These are phyloP conservation scores for Epithemia pelagica DNA, from an alignment of 108 stramenopile species.

Conservation along the genomic window DNA sequence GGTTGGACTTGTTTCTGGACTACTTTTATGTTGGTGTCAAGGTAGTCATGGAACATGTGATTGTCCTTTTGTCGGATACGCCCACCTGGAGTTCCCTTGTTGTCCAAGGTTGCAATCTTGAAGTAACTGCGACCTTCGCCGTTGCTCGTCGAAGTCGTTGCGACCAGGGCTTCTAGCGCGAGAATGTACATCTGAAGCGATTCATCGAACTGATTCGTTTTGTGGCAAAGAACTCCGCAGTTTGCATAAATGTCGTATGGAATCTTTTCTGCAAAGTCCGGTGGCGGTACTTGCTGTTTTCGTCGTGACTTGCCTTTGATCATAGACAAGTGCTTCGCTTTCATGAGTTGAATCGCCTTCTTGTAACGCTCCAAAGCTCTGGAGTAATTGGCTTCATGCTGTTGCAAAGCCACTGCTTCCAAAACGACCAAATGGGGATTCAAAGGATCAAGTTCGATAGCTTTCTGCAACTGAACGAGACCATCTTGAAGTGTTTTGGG, in stretches of 20 bases:
- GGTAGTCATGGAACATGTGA: slow-evolving; percentile 57
- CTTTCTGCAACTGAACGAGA: slow-evolving; percentile 62
- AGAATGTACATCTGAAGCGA: slow-evolving; percentile 49
- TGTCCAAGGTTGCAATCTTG: slow-evolving; percentile 34
- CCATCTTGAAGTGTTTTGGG: slow-evolving; percentile 54
- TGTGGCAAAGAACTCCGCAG: slow-evolving; percentile 78
- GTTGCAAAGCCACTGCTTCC: slow-evolving; percentile 78
- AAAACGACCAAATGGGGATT: slow-evolving; percentile 67
- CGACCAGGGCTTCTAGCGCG: slow-evolving; percentile 26
- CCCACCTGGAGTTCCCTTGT: slow-evolving; percentile 20
- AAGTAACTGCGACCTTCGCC: too few species aligned
- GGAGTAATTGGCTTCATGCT: slow-evolving; percentile 60
- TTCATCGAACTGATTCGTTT: slow-evolving; percentile 67
- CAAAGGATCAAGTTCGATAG: slow-evolving; percentile 80
- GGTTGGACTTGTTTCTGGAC: not conserved
- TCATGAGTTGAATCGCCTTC: slow-evolving; percentile 64
- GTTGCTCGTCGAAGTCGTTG: not conserved
- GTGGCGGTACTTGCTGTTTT: not conserved
- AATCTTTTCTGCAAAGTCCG: slow-evolving; percentile 11
- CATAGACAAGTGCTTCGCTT: slow-evolving; percentile 23
- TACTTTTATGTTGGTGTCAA: slow-evolving; percentile 16
- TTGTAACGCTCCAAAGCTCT: slow-evolving; percentile 65
- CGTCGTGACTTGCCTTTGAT: not conserved
- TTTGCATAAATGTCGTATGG: slow-evolving; percentile 66
- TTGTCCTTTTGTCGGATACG: slow-evolving; percentile 55